phyloP scores from a whole-genome alignment of 805 yeast genomes.

The Metschnikowia shivogae region DNA sequence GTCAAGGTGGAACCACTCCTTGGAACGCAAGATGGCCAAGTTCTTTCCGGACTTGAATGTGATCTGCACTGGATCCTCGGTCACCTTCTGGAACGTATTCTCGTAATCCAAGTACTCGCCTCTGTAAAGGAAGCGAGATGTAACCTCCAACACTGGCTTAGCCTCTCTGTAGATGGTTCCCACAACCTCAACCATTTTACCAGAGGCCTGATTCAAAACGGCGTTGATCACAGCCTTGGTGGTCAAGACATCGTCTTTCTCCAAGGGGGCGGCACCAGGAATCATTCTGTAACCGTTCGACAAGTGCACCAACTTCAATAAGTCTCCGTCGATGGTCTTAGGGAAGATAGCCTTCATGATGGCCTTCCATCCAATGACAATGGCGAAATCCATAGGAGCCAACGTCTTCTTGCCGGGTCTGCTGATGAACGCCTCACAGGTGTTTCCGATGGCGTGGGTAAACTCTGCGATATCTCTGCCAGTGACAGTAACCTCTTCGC shows the following conservation, averaged over 20 bases:
- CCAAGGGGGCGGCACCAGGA: conserved; percentile 86
- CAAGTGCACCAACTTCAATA: conserved; percentile 88
- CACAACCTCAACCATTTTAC: conserved; percentile 92
- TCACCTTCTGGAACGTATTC: conserved; percentile 84
- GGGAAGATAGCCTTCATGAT: conserved; percentile 99
- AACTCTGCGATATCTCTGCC: conserved; percentile 81
- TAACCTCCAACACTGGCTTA: conserved; percentile 85
- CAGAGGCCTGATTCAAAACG: conserved; percentile 85
- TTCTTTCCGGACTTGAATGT: conserved; percentile 73
- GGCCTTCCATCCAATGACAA: conserved; percentile 97
- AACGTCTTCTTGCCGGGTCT: conserved; percentile 78
- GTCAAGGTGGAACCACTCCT: conserved; percentile 95
- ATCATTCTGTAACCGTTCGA: conserved; percentile 91
- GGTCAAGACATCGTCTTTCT: conserved; percentile 80
- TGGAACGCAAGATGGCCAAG: conserved; percentile 86
- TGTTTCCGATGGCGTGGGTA: conserved; percentile 95
- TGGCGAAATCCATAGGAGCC: conserved; percentile 99
- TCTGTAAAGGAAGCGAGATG: conserved; percentile 93
- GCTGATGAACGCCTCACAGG: conserved; percentile 90
- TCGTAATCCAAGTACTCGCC: conserved; percentile 85
- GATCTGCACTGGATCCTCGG: conserved; percentile 85
- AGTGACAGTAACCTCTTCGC: conserved; percentile 63
- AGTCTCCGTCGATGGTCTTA: conserved; percentile 90
- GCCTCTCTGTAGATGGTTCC: conserved; percentile 80
- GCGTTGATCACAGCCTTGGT: conserved; percentile 83